Base-by-base conservation (phyloP, 495 filamentous ascomycete genomes). In the Aspergillus egyptiacus region DNA sequence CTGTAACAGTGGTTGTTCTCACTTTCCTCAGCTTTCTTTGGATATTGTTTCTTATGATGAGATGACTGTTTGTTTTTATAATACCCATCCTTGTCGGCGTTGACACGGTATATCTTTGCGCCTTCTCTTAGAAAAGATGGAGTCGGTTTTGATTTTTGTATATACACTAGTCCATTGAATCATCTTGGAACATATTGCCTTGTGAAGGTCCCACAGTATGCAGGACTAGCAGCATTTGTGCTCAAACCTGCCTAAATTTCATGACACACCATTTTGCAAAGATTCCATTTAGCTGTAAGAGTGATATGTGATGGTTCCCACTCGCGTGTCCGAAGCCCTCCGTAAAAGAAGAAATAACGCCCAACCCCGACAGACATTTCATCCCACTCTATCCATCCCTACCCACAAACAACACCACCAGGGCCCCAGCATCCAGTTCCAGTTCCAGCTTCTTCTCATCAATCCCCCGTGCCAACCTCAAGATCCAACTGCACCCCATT, bases 1-100 rank as follows among this genome's bases (percentile, higher is more conserved):
- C 58, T 85, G 33, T 79, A 54, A 62, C 34, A n/a, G 15, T 18
- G 20, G 28, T 54, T 13, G 23, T 40, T n/a, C 2, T 35, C 30
- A 13, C 18, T n/a, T 34, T 20, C 19, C 17, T 28, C 39, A 31
- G 30, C 27, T 38, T 15, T 19, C 19, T 37, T 25, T 43, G 6
- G 9, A 33, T 18, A 15, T 24, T 25, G 5, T 37, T 31, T 13
- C 40, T 14, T n/a, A 44, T 44, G 22, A 36, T 28, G 48, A 37
- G 22, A 37, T 44, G 22, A 44, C 31, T 48, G 32, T 15, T 19
- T 44, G 14, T 37, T 15, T 51, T 44, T 30, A 44, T 17, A 44
- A 51, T 51, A 51, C 48, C 48, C 48, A 42, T 33, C 40, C 38
- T 51, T 42, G 37, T 34, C 32, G 40, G 48, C 48, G 48, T 51